A percentile compares a stretch with the other conserved stretches of the same genome.
These are phyloP conservation scores for Apiospora kogelbergensis DNA, from an alignment of 2,329 filamentous ascomycete species.

Conservation along the genomic window DNA sequence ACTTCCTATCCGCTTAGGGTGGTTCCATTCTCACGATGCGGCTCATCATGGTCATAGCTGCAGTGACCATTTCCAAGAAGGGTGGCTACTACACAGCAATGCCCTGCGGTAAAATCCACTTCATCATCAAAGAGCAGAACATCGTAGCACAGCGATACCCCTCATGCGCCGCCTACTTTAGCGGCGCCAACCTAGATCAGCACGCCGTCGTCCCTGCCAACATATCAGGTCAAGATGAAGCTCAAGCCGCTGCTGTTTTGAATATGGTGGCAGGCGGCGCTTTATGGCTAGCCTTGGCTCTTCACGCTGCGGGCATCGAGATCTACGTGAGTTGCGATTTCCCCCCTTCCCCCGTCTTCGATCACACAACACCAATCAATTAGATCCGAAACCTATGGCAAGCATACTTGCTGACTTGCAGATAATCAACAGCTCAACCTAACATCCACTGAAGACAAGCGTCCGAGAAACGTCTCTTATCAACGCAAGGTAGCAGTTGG, in stretches of 20 bases:
- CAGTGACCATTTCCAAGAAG: neutral
- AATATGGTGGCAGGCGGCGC: conserved; percentile 50
- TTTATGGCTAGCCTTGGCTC: conserved; percentile 49
- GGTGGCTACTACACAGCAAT: conserved; percentile 15
- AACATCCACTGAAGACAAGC: neutral
- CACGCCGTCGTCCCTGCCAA: conserved; percentile 33
- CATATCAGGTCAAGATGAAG: conserved; percentile 24
- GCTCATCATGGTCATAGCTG: conserved; percentile 42
- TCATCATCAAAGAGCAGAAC: conserved; percentile 31
- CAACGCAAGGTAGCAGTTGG: neutral
- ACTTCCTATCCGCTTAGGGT: conserved; percentile 30
- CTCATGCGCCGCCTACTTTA: conserved; percentile 39
- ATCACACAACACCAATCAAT: too few relatives aligned
- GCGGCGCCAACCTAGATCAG: conserved; percentile 25
- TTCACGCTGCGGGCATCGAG: conserved; percentile 51
- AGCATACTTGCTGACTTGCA: too few relatives aligned
- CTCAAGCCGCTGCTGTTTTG: conserved; percentile 40
- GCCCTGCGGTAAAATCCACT: conserved; percentile 50
- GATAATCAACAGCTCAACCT: neutral
- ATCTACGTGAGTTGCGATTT: conserved; percentile 38
- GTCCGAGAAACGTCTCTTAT: neutral
- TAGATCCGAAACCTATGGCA: too few relatives aligned
- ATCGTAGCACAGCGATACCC: conserved; percentile 40
- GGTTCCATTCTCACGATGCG: conserved; percentile 52
- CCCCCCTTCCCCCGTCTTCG: too few relatives aligned